Evolutionary conservation across 805 yeast species (phyloP).

Genomic region (Komagataella phaffii): DNA sequence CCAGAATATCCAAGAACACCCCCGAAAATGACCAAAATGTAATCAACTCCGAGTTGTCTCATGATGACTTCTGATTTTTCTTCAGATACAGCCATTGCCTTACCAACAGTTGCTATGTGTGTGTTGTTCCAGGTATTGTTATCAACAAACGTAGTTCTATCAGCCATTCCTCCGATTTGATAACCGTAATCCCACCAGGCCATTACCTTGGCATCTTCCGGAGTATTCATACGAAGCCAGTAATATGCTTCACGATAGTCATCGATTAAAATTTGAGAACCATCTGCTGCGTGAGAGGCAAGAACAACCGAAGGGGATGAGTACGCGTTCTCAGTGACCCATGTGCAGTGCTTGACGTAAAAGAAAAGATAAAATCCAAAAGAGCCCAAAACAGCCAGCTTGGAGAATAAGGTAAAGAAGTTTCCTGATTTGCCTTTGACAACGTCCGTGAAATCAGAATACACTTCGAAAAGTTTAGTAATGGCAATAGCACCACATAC

Average conservation of each 20-base stretch:
- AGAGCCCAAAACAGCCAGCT: constrained; percentile 46
- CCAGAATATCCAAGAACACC: constrained; percentile 90
- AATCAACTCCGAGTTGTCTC: constrained; percentile 88
- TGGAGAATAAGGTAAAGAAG: constrained; percentile 27
- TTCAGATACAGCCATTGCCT: constrained; percentile 88
- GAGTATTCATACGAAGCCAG: constrained; percentile 97
- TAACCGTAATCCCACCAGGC: constrained; percentile 99
- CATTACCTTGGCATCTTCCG: constrained; percentile 91
- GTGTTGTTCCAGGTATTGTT: constrained; percentile 99
- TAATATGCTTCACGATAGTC: constrained; percentile 98
- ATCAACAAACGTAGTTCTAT: constrained; percentile 94
- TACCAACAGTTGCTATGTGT: constrained; percentile 97
- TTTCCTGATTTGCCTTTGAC: neutral
- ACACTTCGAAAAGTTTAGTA: constrained; percentile 73
- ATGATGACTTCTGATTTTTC: constrained; percentile 81
- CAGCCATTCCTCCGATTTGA: constrained; percentile 99
- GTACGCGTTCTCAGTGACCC: constrained; percentile 93
- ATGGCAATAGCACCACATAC: constrained; percentile 84
- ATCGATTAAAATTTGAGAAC: constrained; percentile 74
- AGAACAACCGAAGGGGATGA: constrained; percentile 96
- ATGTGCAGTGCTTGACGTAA: constrained; percentile 90
- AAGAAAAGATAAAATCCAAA: constrained; percentile 62
- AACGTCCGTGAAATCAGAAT: constrained; percentile 40
- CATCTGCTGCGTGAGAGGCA: constrained; percentile 75
- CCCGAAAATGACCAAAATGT: constrained; percentile 86